Base-by-base conservation (phyloP, 139 green algal species). In the Mychonastes homosphaera region DNA sequence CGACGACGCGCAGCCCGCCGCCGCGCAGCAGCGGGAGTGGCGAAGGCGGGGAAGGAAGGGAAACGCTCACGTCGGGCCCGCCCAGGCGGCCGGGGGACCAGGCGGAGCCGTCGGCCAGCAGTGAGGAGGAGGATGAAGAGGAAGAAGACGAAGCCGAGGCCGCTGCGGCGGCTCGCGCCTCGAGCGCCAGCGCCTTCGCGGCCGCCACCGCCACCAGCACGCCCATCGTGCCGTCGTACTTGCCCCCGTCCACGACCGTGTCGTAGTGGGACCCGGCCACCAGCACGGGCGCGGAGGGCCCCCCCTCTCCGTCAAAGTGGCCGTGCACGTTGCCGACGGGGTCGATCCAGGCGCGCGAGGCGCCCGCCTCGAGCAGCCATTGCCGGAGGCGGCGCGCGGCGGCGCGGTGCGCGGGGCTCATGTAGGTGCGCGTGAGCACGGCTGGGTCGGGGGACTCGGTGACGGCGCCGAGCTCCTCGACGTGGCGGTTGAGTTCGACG, bases 181-280 rank as follows among this genome's bases (percentile, higher is more conserved):
- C 60, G 26, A 88, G 23, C 29, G 87, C 24, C 23, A 78, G 29
- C 19, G 77, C 72, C 57, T 94, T 93, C 28, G 88, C 71, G 0
- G 85, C 84, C 4, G 82, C 76, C 27, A 97, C 84, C 33, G 64
- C 84, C 6, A 71, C 64, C 2, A 97, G 60, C 43, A 97, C 72
- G 24, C 90, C 90, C 46, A 97, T 63, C 0, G 79, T 72, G 0
- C 90, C 90, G 45, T 97, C 90, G 60, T 70, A 80, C 64, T 79
- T 83, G 28, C 89, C 89, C 0, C 73, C 90, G 62, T 97, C 90
- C 18, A 88, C 53, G 0, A 97, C 90, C 1, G 90, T 95, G 71
- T 97, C 90, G 62, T 90, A 95, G 62, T 95, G 87, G 2, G 80
- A 91, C 1, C 87, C 87, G 35, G 91, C 56, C 10, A 95, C n/a